Conservation (phyloP, 208 protist genomes). For the Crithidia acanthocephali region DNA sequence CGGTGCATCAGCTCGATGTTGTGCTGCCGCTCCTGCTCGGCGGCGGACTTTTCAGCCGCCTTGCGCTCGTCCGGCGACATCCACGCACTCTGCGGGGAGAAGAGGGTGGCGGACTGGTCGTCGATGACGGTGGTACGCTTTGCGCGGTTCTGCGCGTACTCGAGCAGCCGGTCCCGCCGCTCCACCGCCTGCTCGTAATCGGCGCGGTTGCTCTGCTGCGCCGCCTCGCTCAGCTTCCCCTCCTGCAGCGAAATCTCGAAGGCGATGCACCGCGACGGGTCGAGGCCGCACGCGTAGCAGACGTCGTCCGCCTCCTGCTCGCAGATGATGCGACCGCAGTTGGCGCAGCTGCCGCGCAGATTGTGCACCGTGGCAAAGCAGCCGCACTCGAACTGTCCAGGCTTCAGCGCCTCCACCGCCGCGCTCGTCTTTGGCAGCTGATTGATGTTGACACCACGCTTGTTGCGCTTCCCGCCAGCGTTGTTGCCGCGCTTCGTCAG, state of each 20-base stretch:
- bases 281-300: conserved; percentile 87
- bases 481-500: conserved; percentile 15
- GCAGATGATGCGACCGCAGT: conserved; percentile 92
- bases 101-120: conserved; percentile 80
- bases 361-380: conserved; percentile 88
- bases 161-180: conserved; percentile 74
- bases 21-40: conserved; percentile 47
- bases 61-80: conserved; percentile 67
- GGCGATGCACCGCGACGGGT: conserved; percentile 68
- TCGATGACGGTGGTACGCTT: conserved; percentile 88
- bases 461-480: conserved; percentile 17
- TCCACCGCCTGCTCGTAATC: conserved; percentile 73
- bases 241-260: conserved; percentile 86
- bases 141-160: conserved; percentile 71
- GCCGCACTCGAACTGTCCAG: conserved; percentile 81
- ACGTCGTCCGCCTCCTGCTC: conserved; percentile 81
- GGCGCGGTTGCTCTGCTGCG: conserved; percentile 53
- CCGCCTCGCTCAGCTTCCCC: conserved; percentile 76
- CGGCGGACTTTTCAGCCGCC: conserved; percentile 53
- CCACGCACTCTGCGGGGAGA: conserved; percentile 81
- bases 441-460: conserved; percentile 36
- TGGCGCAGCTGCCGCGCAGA: conserved; percentile 79
- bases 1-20: conserved; percentile 73
- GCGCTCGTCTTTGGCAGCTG: conserved; percentile 27
- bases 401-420: conserved; percentile 49